Percentiles rank a stretch among this genome's conserved stretches.
These are phyloP conservation scores for Monosporascus cannonballus DNA, from an alignment of 2,329 filamentous ascomycete species.

Conservation along the genomic window DNA sequence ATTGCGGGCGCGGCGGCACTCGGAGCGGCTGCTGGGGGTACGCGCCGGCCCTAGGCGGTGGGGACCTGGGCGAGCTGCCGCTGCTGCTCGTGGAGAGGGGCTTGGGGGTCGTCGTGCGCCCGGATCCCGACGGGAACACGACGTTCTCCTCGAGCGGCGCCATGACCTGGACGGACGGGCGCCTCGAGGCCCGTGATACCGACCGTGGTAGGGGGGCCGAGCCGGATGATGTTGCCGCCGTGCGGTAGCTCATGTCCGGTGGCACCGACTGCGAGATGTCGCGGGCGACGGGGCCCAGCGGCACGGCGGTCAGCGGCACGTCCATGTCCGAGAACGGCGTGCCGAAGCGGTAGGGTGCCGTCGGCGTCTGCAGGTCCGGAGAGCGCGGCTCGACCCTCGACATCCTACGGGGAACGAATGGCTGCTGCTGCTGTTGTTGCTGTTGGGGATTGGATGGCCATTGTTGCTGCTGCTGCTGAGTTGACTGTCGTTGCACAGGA, in stretches of 20 bases:
- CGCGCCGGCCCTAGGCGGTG: constrained; percentile 29
- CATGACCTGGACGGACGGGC: constrained; percentile 63
- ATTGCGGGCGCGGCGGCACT: constrained; percentile 48
- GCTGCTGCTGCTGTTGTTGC: constrained; percentile 18
- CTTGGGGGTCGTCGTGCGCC: constrained; percentile 26
- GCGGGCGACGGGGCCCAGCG: constrained; percentile 65
- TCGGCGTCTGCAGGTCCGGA: constrained; percentile 52
- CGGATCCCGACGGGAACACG: constrained; percentile 30
- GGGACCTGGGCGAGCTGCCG: constrained; percentile 22
- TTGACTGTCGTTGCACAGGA: constrained; percentile 3
- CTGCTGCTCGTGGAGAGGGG: constrained; percentile 28
- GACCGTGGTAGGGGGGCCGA: constrained; percentile 29
- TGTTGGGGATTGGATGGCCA: constrained; percentile 11
- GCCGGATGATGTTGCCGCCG: constrained; percentile 10
- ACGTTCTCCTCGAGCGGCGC: constrained; percentile 64
- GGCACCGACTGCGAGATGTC: constrained; percentile 86
- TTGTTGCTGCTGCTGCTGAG: constrained; percentile 9
- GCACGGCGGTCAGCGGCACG: constrained; percentile 70
- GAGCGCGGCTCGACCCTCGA: constrained; percentile 44
- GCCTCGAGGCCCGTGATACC: constrained; percentile 53
- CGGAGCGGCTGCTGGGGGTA: constrained; percentile 36
- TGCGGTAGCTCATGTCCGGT: constrained; percentile 80
- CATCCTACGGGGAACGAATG: constrained; percentile 47
- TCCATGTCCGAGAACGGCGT: constrained; percentile 90
- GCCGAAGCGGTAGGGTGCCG: constrained; percentile 66